phyloP scores from a whole-genome alignment of 805 yeast genomes.

The Clavispora carvajalis region DNA sequence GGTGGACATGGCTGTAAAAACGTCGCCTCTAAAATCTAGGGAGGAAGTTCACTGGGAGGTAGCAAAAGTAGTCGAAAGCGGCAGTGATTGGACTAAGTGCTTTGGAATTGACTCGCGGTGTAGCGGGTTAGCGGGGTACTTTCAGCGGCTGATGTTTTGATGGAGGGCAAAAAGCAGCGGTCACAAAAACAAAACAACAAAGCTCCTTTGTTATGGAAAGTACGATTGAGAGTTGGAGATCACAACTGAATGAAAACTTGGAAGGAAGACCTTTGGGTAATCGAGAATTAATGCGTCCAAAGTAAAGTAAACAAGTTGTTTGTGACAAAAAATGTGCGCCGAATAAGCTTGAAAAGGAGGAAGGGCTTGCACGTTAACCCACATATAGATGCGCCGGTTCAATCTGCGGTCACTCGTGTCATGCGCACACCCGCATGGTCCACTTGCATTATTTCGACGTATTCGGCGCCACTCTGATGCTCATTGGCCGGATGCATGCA shows the following conservation, averaged over 20 bases:
- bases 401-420: neutral
- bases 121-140: too few species aligned
- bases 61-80: too few species aligned
- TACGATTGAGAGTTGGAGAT: neutral
- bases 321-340: neutral
- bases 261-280: neutral
- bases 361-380: neutral
- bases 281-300: neutral
- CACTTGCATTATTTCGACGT: neutral
- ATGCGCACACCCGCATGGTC: neutral
- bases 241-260: neutral
- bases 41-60: too few species aligned
- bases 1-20: conserved; percentile 12
- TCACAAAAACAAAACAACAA: neutral
- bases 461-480: neutral
- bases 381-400: conserved; percentile 1
- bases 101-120: too few species aligned
- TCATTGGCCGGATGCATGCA: neutral
- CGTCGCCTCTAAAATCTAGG: neutral
- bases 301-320: neutral
- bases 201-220: too few species aligned
- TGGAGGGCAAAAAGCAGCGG: neutral
- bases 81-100: too few species aligned
- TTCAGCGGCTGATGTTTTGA: neutral
- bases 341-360: neutral